Evolutionary conservation across 2,329 filamentous ascomycete genomes (phyloP).

Genomic region (Fusarium acutatum): DNA sequence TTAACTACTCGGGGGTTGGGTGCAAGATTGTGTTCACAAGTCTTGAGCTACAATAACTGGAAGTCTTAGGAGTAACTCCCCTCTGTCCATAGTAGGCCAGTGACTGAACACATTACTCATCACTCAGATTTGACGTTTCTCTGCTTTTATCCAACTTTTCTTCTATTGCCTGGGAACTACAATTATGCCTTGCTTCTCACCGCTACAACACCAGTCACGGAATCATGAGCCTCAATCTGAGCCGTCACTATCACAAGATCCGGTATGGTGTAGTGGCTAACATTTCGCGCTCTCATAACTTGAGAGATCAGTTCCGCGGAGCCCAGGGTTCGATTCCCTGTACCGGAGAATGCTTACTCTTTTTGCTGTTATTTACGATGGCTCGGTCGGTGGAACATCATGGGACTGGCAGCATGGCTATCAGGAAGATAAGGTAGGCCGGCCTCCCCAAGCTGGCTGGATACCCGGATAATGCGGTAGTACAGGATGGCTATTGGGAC

Average conservation of each 20-base stretch:
- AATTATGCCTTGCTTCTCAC: neutral
- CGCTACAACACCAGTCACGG: fast-evolving
- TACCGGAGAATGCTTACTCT: slow-evolving; percentile 22
- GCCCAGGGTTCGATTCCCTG: slow-evolving; percentile 43
- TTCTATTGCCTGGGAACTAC: too few species aligned
- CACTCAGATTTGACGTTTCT: too few species aligned
- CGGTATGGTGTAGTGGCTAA: slow-evolving; percentile 48
- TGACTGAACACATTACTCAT: neutral
- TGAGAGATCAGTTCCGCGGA: slow-evolving; percentile 39
- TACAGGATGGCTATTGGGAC: neutral
- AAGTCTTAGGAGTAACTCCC: neutral
- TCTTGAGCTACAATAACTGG: neutral
- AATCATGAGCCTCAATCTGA: neutral
- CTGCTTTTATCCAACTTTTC: neutral
- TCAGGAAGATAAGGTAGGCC: too few species aligned
- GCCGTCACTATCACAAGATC: neutral
- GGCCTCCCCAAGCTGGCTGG: neutral
- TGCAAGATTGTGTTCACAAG: too few species aligned
- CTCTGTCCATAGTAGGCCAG: too few species aligned
- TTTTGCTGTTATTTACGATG: neutral
- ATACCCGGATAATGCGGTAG: neutral
- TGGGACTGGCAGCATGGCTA: neutral
- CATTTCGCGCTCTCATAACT: slow-evolving; percentile 45
- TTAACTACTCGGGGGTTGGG: too few species aligned
- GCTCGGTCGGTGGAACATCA: neutral